A percentile compares a stretch with the other conserved stretches of the same genome.
Conservation (phyloP, 1,284 basidiomycete species). For the Pholiota adiposa region DNA sequence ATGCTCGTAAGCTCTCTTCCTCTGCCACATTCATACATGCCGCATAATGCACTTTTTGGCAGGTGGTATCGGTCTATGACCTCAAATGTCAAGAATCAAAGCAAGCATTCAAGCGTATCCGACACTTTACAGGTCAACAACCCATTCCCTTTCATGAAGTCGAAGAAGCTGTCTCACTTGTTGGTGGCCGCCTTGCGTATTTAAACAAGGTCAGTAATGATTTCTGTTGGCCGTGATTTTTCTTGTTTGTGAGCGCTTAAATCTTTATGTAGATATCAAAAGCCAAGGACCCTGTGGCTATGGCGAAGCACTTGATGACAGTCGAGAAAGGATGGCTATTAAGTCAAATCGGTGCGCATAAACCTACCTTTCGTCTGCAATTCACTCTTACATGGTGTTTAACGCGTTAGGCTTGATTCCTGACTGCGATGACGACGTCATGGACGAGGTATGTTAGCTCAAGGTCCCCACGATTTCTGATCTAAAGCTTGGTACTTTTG, state of each 20-base stretch:
- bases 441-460: slow-evolving; percentile 65
- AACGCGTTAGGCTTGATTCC: slow-evolving; percentile 48
- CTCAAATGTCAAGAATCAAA: slow-evolving; percentile 66
- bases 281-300: slow-evolving; percentile 61
- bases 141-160: slow-evolving; percentile 46
- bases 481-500: slow-evolving; percentile 12
- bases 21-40: no score
- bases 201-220: slow-evolving; percentile 55
- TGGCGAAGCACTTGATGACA: slow-evolving; percentile 63
- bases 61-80: slow-evolving; percentile 79
- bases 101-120: slow-evolving; percentile 62
- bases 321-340: slow-evolving; percentile 82
- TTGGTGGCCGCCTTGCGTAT: slow-evolving; percentile 82
- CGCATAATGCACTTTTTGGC: slow-evolving; percentile 8
- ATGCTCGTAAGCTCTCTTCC: slow-evolving; percentile 58
- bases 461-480: background rate
- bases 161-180: slow-evolving; percentile 56
- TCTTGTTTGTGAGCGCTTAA: background rate
- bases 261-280: slow-evolving; percentile 41
- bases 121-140: slow-evolving; percentile 35
- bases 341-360: slow-evolving; percentile 68
- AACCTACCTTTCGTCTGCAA: background rate
- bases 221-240: background rate
- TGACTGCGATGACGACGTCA: slow-evolving; percentile 86
- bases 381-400: slow-evolving; percentile 3